Conservation (phyloP, 1,284 basidiomycete species). For the Leccinum colubrinum region DNA sequence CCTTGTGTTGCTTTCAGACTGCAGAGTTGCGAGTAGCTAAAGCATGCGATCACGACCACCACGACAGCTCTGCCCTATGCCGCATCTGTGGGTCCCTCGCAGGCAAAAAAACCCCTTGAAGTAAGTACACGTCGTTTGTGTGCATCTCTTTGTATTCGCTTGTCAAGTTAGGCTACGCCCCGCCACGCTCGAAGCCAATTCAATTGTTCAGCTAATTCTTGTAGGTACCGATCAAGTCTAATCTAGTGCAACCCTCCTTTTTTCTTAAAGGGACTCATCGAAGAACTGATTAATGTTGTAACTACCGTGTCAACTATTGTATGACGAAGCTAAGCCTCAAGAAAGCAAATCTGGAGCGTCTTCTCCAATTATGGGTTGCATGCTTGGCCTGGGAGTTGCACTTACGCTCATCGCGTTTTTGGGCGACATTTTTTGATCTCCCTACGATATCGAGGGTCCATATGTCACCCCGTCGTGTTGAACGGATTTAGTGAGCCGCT, state of each 20-base stretch:
- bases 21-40: background rate
- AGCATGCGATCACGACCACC: background rate
- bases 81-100: background rate
- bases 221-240: constrained; percentile 3
- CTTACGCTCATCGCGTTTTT: background rate
- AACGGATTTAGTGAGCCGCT: background rate
- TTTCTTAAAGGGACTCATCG: background rate
- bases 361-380: background rate
- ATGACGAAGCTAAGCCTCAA: constrained; percentile 1
- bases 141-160: background rate
- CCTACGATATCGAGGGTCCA: background rate
- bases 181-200: background rate
- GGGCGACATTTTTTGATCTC: background rate
- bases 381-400: background rate
- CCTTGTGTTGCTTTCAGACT: background rate
- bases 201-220: background rate
- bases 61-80: background rate
- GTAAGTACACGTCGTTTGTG: background rate
- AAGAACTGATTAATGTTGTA: background rate
- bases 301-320: background rate
- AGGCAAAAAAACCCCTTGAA: background rate
- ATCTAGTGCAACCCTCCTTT: background rate
- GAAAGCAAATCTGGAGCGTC: background rate
- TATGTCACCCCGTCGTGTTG: background rate
- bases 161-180: background rate